phyloP scores from a whole-genome alignment of 306 rosid genomes.

The Vigna trinervia region DNA sequence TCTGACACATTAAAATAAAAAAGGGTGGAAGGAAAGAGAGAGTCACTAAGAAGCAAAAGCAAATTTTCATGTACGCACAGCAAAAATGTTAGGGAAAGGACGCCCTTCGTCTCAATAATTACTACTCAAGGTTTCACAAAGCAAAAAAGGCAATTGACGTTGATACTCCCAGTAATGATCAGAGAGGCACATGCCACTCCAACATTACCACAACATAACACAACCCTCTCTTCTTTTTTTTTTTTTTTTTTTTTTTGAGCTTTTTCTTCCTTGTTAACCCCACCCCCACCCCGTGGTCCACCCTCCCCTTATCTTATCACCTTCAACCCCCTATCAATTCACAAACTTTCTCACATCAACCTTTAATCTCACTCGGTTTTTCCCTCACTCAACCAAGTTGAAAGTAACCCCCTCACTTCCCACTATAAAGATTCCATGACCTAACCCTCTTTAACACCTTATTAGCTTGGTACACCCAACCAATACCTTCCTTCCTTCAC shows the following conservation, averaged over 20 bases:
- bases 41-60: conserved; percentile 56
- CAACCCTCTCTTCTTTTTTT: not conserved
- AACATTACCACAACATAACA: conserved; percentile 61
- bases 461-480: not conserved
- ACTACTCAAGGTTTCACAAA: conserved; percentile 49
- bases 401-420: conserved; percentile 39
- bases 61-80: conserved; percentile 54
- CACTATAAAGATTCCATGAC: conserved; percentile 61
- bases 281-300: conserved; percentile 68
- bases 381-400: conserved; percentile 47
- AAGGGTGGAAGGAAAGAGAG: conserved; percentile 44
- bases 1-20: conserved; percentile 53
- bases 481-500: not conserved
- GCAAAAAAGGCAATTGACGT: conserved; percentile 74
- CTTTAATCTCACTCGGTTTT: conserved; percentile 45
- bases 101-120: conserved; percentile 83
- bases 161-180: conserved; percentile 70
- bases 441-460: conserved; percentile 35
- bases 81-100: conserved; percentile 53
- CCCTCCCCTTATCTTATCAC: conserved; percentile 73
- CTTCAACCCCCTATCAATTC: conserved; percentile 55
- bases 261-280: conserved; percentile 46
- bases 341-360: conserved; percentile 78
- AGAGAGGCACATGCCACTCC: conserved; percentile 80
- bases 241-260: not conserved